Percentiles rank a stretch among this genome's conserved stretches.
phyloP scores from a whole-genome alignment of 306 rosid genomes.

The Pachyrhizus erosus region DNA sequence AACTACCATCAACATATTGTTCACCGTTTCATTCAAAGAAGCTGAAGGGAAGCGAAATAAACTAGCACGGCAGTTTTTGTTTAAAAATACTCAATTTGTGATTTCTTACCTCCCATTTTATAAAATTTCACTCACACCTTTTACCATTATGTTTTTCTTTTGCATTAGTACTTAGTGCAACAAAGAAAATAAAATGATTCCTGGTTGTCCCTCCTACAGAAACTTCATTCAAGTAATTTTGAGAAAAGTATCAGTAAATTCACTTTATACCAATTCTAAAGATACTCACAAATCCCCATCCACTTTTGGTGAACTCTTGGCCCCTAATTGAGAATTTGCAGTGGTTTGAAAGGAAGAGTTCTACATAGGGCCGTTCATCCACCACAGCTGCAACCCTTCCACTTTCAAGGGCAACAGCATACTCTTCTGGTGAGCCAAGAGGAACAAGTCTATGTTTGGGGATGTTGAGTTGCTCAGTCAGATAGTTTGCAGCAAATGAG shows the following conservation, averaged over 20 bases:
- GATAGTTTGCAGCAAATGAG: slow-evolving; percentile 67
- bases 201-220: not conserved
- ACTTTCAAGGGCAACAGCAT: slow-evolving; percentile 61
- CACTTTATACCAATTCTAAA: not conserved
- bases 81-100: not conserved
- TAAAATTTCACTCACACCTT: not conserved
- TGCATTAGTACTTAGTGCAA: not conserved
- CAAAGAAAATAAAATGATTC: not conserved
- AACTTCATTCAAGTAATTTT: not conserved
- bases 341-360: slow-evolving; percentile 73
- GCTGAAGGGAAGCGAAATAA: not conserved
- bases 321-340: slow-evolving; percentile 82
- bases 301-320: slow-evolving; percentile 84
- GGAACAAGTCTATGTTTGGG: slow-evolving; percentile 68
- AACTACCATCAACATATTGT: not conserved
- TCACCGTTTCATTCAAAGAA: not conserved
- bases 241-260: not conserved
- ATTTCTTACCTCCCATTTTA: not conserved
- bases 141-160: not conserved
- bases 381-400: slow-evolving; percentile 82
- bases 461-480: slow-evolving; percentile 61
- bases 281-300: slow-evolving; percentile 93
- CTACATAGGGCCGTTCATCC: slow-evolving; percentile 80
- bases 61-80: not conserved
- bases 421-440: slow-evolving; percentile 62